Base-by-base conservation (phyloP, 2,329 filamentous ascomycete species). In the Didymella segeticola region DNA sequence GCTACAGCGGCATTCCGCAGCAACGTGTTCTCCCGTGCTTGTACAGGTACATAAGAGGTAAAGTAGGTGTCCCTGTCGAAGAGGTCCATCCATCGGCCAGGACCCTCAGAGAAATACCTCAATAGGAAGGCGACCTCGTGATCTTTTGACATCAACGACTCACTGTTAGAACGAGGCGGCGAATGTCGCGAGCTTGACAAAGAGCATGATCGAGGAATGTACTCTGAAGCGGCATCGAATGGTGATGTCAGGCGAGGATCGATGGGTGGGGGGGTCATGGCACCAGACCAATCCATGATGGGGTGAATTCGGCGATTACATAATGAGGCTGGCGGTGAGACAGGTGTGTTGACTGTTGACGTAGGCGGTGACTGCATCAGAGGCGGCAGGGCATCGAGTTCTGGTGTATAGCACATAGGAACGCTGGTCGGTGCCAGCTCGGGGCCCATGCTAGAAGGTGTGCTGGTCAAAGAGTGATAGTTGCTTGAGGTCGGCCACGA, bases 91-190 rank as follows among this genome's bases (percentile, higher is more conserved):
- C 85, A 87, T 60, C 82, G 80, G 6, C 83, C 84, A 20, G 84
- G 79, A 0, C 79, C 80, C 69, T 87, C 83, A 2, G 83, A 82
- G 64, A 85, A 87, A 68, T 86, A 83, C 22, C 84, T 75, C 43
- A 86, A 72, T 1, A 87, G 75, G 61, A 83, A 86, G n/a, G 83
- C 80, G 52, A 83, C 78, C 62, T 87, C 83, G 57, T 83, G 81
- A 45, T 86, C 82, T 43, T 68, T 63, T 27, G 72, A 68, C 4
- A 57, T 61, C 8, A 63, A 26, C 64, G 60, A 53, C 9, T 69
- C 68, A 14, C 50, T 45, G 30, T 62, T 57, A 3, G 61, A 61
- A 1, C 56, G 60, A 14, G 68, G 64, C 3, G 66, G 61, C 15
- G 69, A 67, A 36, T 61, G 61, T 30, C 60, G 61, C 34, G 62